Evolutionary conservation across 495 filamentous ascomycete species (phyloP), one percentile per base, ranked within the genome.

Genomic region (Darksidea phi): DNA sequence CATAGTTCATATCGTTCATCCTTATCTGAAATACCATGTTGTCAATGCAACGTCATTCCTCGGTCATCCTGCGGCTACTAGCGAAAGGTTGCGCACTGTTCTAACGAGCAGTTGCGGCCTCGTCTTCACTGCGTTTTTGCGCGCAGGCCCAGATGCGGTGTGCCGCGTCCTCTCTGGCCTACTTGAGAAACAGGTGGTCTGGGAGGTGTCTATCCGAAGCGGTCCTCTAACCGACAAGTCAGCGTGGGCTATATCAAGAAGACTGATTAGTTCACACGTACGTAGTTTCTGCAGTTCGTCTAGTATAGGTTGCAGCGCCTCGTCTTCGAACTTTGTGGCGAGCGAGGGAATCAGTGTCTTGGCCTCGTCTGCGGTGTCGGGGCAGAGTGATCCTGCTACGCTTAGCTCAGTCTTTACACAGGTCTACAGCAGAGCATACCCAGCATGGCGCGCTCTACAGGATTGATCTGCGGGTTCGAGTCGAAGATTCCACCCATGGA

Each of bases 301-400:
- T 55, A 97, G 76, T 60, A 97, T 72, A 59, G 92, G 87, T 70
- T 95, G 86, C 64, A 98, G 70, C 64, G 95, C 90, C 11, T 85
- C 85, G 73, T 98, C 95, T 17, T 78, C 76, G 65, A 96, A 93
- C 76, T 97, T 98, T 70, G 89, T 82, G 62, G 84, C 80, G 21
- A 98, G 78, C 65, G 90, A 95, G 0, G 94, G 94, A 56, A 98
- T 95, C 46, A 98, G 80, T 8, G 89, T 95, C 79, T 96, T 96
- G 65, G 94, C 95, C 78, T 98, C 94, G 66, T 98, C 95, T 42
- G 88, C 86, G 21, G 82, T 86, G 66, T 96, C 91, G 70, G 91
- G 96, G 75, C 90, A 95, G 21, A 98, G 79, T 56, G 90, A 91
- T 6, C 90, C 93, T 95, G 28, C 28, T 32, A 10, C 3, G 28